Conservation (phyloP, 371 early-diverging fungal genomes). For the Syncephalastrum racemosum region DNA sequence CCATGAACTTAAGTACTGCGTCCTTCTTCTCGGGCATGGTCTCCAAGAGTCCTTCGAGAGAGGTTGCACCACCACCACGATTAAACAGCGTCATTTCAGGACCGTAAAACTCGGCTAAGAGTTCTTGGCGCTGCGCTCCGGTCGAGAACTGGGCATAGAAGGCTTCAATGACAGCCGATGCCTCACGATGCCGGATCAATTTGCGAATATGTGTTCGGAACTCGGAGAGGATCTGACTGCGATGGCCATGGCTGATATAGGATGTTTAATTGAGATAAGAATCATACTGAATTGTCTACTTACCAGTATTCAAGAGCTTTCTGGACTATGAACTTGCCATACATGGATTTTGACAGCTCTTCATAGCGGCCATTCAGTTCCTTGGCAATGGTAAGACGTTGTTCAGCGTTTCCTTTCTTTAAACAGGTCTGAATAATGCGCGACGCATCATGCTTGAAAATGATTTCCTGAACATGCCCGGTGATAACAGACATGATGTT, state of each 20-base stretch:
- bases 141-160: slow-evolving; percentile 83
- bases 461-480: slow-evolving; percentile 85
- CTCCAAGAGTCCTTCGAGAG: slow-evolving; percentile 67
- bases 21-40: slow-evolving; percentile 78
- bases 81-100: slow-evolving; percentile 85
- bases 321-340: slow-evolving; percentile 87
- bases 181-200: slow-evolving; percentile 80
- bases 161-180: slow-evolving; percentile 82
- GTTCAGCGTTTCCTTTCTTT: slow-evolving; percentile 82
- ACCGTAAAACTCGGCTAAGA: slow-evolving; percentile 93
- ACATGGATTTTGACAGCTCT: slow-evolving; percentile 76
- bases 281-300: neutral
- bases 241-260: slow-evolving; percentile 61
- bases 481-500: slow-evolving; percentile 79
- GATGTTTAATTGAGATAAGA: slow-evolving; percentile 1
- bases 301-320: slow-evolving; percentile 86
- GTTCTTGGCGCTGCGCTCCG: slow-evolving; percentile 68
- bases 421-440: slow-evolving; percentile 91
- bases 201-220: slow-evolving; percentile 82
- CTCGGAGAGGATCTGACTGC: slow-evolving; percentile 75
- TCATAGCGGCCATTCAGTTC: slow-evolving; percentile 80
- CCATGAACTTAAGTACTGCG: slow-evolving; percentile 70
- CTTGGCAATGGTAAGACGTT: slow-evolving; percentile 77
- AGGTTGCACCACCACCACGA: slow-evolving; percentile 45
- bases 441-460: slow-evolving; percentile 96